Conservation (phyloP, 306 rosid species). For the Pterocarpus macrocarpus region DNA sequence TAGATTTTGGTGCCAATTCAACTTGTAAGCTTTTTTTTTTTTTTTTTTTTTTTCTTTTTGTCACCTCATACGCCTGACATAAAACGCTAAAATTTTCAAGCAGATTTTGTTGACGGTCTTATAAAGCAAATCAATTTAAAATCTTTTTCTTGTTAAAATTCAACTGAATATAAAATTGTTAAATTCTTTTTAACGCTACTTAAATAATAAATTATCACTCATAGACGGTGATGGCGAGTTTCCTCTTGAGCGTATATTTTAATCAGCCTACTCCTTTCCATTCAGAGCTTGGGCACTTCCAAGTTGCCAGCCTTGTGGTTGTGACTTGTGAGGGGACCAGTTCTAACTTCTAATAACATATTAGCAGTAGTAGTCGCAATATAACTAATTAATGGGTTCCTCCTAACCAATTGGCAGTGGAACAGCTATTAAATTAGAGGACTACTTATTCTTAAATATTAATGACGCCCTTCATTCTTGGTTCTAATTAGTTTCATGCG, state of each 20-base stretch:
- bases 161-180: background rate
- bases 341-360: background rate
- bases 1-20: background rate
- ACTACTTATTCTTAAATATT: background rate
- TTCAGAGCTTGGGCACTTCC: no score
- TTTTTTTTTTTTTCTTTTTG: no score
- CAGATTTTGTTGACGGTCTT: background rate
- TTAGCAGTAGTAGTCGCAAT: no score
- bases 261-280: background rate
- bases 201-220: background rate
- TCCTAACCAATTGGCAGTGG: no score
- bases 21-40: background rate
- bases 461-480: slow-evolving; percentile 21
- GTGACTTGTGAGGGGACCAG: background rate
- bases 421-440: background rate
- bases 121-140: background rate
- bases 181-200: background rate
- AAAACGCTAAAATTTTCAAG: background rate
- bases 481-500: background rate
- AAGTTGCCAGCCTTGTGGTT: background rate
- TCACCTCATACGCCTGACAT: no score
- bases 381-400: no score
- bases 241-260: background rate
- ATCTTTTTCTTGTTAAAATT: background rate
- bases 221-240: background rate